Evolutionary conservation across 352 stramenopile genomes (phyloP), one percentile per base, ranked within the genome.

Genomic region (Pythium vanterpoolii): DNA sequence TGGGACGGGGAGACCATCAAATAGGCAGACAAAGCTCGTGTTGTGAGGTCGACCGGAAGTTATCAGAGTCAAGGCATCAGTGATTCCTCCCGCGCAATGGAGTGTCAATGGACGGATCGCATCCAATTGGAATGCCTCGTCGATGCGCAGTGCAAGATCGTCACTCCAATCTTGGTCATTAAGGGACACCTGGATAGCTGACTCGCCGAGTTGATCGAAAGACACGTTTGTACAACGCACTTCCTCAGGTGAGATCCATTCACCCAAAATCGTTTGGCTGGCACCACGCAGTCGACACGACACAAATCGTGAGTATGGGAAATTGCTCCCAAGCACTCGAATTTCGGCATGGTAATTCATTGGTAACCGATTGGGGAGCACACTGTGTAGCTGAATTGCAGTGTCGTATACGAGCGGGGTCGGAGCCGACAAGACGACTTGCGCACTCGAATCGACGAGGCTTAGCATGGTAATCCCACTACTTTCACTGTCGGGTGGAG

Each of bases 81-180:
- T 16, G 27, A 18, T 7, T 27, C 40, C 14, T 0, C 36, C 30
- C 21, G 8, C 2, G 30, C 52, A 60, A 3, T n/a, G 27, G 8
- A 51, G 23, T 9, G 28, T 18, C 3, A 40, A 60, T 11, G 52
- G 52, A 26, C 33, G 19, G 4, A 51, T n/a, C 14, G 27, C 28
- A 18, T 24, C 5, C n/a, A 60, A 16, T 23, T 5, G 26, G 30
- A 67, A 67, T 14, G 34, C 34, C 0, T 51, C 38, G 1, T 33
- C 45, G 11, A 67, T 24, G 0, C 24, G 6, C 1, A 66, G 11
- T 14, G 11, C 27, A 0, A 66, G 7, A 21, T 30, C 31, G 9
- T 59, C 24, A 39, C 61, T 68, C 61, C 61, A 68, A 30, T 68
- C 61, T 47, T 68, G 61, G 4, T n/a, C 31, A 34, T 68, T 68